phyloP scores from a whole-genome alignment of 2,329 filamentous ascomycete genomes.

The Neofusicoccum ribis region DNA sequence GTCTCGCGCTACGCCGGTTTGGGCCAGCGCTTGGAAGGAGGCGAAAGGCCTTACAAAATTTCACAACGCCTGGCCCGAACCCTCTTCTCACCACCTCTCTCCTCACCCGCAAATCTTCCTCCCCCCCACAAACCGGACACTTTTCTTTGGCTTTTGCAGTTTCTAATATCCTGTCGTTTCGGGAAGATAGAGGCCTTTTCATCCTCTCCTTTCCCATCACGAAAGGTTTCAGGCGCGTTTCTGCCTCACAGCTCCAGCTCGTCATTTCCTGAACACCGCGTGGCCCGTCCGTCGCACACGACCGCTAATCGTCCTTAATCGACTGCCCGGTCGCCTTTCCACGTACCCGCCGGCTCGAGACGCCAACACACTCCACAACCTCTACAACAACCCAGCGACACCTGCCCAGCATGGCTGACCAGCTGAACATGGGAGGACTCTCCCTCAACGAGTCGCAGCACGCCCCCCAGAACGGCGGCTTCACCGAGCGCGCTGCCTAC shows the following conservation, averaged over 20 bases:
- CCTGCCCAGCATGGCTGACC: slow-evolving; percentile 68
- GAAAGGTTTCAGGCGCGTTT: slow-evolving; percentile 44
- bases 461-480: slow-evolving; percentile 48
- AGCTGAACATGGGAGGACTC: slow-evolving; percentile 79
- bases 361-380: background rate
- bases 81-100: slow-evolving; percentile 25
- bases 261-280: slow-evolving; percentile 15
- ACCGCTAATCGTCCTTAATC: slow-evolving; percentile 12
- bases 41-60: slow-evolving; percentile 18
- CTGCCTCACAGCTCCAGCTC: slow-evolving; percentile 30
- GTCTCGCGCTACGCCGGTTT: slow-evolving; percentile 11
- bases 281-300: background rate
- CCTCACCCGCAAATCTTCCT: slow-evolving; percentile 16
- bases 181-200: slow-evolving; percentile 36
- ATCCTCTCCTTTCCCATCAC: slow-evolving; percentile 36
- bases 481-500: slow-evolving; percentile 68
- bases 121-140: slow-evolving; percentile 31
- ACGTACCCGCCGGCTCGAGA: background rate
- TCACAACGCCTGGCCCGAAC: slow-evolving; percentile 2
- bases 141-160: slow-evolving; percentile 36
- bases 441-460: slow-evolving; percentile 68
- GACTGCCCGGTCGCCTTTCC: background rate
- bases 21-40: slow-evolving; percentile 10
- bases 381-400: background rate
- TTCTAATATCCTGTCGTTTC: slow-evolving; percentile 40